phyloP scores from a whole-genome alignment of 441 rosid genomes.

The Adansonia grandidieri region DNA sequence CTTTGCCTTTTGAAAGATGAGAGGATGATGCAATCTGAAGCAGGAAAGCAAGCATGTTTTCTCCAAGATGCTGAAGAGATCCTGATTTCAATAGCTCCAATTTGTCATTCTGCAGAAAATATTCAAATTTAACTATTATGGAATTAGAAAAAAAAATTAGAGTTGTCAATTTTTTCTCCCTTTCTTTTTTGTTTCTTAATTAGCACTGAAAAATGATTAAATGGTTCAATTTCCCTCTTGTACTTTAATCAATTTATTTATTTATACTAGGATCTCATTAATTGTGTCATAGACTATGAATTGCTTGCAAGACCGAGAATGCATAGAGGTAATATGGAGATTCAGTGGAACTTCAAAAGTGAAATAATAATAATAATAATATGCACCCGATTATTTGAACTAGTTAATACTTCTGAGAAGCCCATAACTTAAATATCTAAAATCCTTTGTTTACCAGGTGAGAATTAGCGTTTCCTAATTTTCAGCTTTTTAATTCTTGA shows the following conservation, averaged over 20 bases:
- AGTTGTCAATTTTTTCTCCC: background rate
- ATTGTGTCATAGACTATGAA: slow-evolving; percentile 4
- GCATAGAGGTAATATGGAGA: background rate
- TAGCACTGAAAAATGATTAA: slow-evolving; percentile 9
- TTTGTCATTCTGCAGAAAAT: slow-evolving; percentile 81
- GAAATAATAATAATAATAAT: background rate
- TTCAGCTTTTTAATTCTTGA: background rate
- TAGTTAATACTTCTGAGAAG: background rate
- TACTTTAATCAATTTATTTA: background rate
- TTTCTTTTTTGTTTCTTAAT: slow-evolving; percentile 1
- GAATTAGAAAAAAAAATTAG: slow-evolving; percentile 1
- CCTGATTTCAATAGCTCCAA: slow-evolving; percentile 83
- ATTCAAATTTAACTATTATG: slow-evolving; percentile 26
- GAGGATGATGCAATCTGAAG: slow-evolving; percentile 67
- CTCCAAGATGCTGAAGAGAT: slow-evolving; percentile 97
- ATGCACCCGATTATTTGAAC: background rate
- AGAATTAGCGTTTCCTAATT: background rate
- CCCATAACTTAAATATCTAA: background rate
- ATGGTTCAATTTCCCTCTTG: slow-evolving; percentile 2
- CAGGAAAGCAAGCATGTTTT: slow-evolving; percentile 93
- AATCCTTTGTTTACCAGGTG: too few relatives aligned
- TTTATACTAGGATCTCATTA: slow-evolving; percentile 5
- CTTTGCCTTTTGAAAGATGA: slow-evolving; percentile 51
- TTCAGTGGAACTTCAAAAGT: background rate
- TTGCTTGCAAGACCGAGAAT: slow-evolving; percentile 8